phyloP scores from a whole-genome alignment of 108 stramenopile species.

The Nannochloropsis salina region DNA sequence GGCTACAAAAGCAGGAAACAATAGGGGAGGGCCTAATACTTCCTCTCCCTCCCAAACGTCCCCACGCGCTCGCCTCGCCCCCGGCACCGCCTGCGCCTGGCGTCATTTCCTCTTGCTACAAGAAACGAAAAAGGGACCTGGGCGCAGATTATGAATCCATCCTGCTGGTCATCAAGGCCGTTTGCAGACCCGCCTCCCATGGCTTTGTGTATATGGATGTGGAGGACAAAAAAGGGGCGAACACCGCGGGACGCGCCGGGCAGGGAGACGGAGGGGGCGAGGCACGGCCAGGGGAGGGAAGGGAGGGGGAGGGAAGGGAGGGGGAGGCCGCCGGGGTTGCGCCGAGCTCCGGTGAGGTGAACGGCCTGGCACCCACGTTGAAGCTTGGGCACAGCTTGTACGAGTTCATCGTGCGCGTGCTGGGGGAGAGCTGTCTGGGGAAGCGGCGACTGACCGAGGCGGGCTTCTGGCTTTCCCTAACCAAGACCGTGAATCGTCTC shows the following conservation, averaged over 20 bases:
- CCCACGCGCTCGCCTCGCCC: not conserved
- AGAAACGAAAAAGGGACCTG: not conserved
- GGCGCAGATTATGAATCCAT: not conserved
- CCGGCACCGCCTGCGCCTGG: not conserved
- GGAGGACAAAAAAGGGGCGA: slow-evolving; percentile 6
- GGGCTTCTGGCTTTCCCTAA: not conserved
- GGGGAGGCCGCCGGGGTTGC: not conserved
- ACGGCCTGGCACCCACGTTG: not conserved
- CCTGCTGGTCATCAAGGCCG: not conserved
- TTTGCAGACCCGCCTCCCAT: not conserved
- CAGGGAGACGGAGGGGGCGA: not conserved
- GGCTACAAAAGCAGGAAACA: too few relatives aligned
- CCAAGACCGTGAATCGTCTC: not conserved
- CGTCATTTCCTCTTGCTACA: not conserved
- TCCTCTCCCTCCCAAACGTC: too few relatives aligned
- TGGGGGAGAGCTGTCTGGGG: slow-evolving; percentile 9
- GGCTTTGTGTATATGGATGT: slow-evolving; percentile 15
- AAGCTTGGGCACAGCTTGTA: slow-evolving; percentile 12
- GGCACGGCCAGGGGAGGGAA: not conserved
- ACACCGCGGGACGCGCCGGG: not conserved
- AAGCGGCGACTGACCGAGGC: slow-evolving; percentile 9
- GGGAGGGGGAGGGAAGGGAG: not conserved
- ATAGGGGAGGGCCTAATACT: too few relatives aligned
- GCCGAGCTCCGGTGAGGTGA: not conserved
- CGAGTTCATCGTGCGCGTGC: not conserved